Evolutionary conservation across 352 stramenopile species (phyloP), one percentile per base, ranked within the genome.

Genomic region (Phytophthora constricta): DNA sequence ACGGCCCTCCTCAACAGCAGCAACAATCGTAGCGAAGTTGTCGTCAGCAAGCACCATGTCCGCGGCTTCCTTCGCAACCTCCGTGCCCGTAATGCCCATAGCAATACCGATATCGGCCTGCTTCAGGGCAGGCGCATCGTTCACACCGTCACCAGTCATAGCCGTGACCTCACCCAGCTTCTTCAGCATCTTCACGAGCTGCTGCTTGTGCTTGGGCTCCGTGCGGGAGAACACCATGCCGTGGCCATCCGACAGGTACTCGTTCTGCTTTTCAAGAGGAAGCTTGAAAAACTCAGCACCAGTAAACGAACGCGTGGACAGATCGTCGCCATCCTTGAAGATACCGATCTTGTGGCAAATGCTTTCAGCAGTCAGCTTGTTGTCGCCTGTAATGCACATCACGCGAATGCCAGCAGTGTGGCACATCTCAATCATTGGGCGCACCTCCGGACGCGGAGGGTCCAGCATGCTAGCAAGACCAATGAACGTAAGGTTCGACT

Each of bases 331-430:
- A 19, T 90, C 82, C 25, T 85, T 82, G 60, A 99, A 98, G 31
- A 99, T 98, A 57, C 98, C 97, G 52, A 99, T 96, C 80, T 99
- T 97, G 65, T 92, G 79, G 37, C 92, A 98, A 55, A 99, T 99
- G 53, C 97, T 98, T 55, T 99, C 86, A 10, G 98, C 98, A 45
- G 98, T 99, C 51, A 99, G 85, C 73, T 97, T 97, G 72, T 97
- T 98, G 89, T 99, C 98, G 48, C 98, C 98, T 10, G 98, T 99
- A 66, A 99, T 99, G 76, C 99, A 98, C 49, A 99, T 98, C 13
- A 99, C 97, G 39, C 97, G 89, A 61, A 99, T 98, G 34, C 98
- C 98, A 3, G 97, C 98, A 19, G 89, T 88, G 58, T 97, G 85
- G 80, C 97, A 99, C 65, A 86, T 86, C 50, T 91, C 78, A 71